These are phyloP conservation scores for Aspergillus sp. DNA, from an alignment of 2,329 filamentous ascomycete genomes.

Conservation along the genomic window DNA sequence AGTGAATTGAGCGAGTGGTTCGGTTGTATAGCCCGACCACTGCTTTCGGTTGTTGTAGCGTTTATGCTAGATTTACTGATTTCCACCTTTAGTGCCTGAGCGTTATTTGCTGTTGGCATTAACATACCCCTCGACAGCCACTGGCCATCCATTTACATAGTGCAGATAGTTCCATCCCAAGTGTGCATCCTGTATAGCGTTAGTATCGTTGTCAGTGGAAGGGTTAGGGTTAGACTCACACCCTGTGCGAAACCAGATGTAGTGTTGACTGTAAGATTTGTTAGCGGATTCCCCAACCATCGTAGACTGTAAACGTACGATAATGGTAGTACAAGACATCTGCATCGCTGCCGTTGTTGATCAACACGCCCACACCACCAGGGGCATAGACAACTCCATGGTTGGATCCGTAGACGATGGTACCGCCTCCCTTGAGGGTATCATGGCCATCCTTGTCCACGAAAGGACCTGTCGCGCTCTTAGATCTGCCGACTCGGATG, in stretches of 20 bases:
- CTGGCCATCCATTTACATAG: conserved; percentile 42
- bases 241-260: conserved; percentile 30
- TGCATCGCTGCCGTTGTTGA: conserved; percentile 22
- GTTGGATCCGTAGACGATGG: conserved; percentile 41
- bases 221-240: conserved; percentile 25
- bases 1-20: conserved; percentile 5
- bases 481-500: conserved; percentile 40
- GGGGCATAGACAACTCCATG: conserved; percentile 42
- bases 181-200: conserved; percentile 31
- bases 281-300: not conserved
- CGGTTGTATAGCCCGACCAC: not conserved
- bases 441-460: conserved; percentile 30
- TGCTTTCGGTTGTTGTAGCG: conserved; percentile 9
- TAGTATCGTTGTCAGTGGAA: too few relatives aligned
- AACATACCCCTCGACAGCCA: conserved; percentile 20
- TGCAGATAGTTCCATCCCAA: conserved; percentile 42
- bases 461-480: conserved; percentile 36
- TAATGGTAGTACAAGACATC: conserved; percentile 47
- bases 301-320: conserved; percentile 22
- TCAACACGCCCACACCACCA: conserved; percentile 39
- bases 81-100: not conserved
- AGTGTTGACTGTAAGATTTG: conserved; percentile 30
- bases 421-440: conserved; percentile 37
- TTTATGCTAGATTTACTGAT: conserved; percentile 5
- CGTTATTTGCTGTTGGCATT: not conserved